Evolutionary conservation across 768 basidiomycete species (phyloP).

Genomic region (Kwoniella dejecticola): DNA sequence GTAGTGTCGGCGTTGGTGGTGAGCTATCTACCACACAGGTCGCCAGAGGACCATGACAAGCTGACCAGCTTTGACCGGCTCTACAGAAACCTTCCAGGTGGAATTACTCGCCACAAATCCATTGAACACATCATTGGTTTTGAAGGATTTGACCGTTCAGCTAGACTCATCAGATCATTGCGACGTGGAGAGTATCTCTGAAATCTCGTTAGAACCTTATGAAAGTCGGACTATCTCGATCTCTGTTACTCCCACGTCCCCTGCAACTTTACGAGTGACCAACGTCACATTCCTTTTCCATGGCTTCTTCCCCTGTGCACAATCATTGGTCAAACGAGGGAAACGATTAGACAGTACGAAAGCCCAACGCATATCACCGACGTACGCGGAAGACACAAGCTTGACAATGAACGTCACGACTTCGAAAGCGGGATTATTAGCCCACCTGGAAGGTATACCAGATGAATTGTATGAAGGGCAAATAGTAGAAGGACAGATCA

Average conservation of each 20-base stretch:
- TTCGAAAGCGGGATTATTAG: conserved; percentile 65
- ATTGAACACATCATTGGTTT: conserved; percentile 50
- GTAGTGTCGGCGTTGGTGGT: conserved; percentile 40
- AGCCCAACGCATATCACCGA: conserved; percentile 67
- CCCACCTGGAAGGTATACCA: conserved; percentile 44
- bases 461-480: conserved; percentile 71
- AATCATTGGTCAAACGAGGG: conserved; percentile 71
- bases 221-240: conserved; percentile 72
- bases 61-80: neutral
- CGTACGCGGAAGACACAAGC: conserved; percentile 70
- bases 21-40: conserved; percentile 2
- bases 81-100: conserved; percentile 50
- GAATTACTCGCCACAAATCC: conserved; percentile 55
- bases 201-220: conserved; percentile 65
- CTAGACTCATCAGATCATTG: conserved; percentile 59
- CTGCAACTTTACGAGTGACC: conserved; percentile 63
- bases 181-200: conserved; percentile 62
- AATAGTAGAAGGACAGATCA: conserved; percentile 61
- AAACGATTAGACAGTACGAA: conserved; percentile 74
- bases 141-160: conserved; percentile 39
- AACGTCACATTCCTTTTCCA: conserved; percentile 69
- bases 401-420: conserved; percentile 68
- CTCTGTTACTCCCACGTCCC: conserved; percentile 62
- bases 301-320: conserved; percentile 65
- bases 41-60: neutral